A percentile compares a stretch with the other conserved stretches of the same genome.
Conservation (phyloP, 306 rosid genomes). For the Glycine soja region DNA sequence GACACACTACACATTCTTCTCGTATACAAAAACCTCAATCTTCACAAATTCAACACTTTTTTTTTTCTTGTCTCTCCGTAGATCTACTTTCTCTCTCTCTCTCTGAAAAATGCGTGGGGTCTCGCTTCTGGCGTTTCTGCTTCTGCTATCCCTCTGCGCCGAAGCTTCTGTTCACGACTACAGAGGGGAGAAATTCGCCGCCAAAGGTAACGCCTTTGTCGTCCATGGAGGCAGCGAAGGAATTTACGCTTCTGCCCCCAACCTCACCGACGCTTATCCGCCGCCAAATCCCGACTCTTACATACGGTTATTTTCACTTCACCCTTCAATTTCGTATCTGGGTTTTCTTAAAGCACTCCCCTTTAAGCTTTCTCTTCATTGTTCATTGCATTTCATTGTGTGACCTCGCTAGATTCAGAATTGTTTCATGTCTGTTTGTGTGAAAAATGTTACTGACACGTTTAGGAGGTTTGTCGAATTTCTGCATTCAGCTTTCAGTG, state of each 20-base stretch:
- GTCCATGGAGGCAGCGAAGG: slow-evolving; percentile 99
- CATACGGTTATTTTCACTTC: slow-evolving; percentile 62
- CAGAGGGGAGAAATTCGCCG: slow-evolving; percentile 60
- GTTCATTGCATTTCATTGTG: slow-evolving; percentile 16
- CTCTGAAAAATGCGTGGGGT: slow-evolving; percentile 16
- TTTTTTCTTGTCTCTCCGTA: slow-evolving; percentile 1
- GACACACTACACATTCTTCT: too few relatives aligned
- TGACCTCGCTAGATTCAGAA: slow-evolving; percentile 12
- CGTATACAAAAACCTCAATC: slow-evolving; percentile 4
- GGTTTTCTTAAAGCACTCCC: slow-evolving; percentile 15
- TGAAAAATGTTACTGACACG: not conserved
- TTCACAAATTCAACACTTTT: not conserved
- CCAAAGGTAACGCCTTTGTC: slow-evolving; percentile 89
- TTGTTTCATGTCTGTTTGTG: not conserved
- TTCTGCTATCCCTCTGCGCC: slow-evolving; percentile 43
- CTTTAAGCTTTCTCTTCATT: not conserved
- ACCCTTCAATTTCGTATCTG: slow-evolving; percentile 25
- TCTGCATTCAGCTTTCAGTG: slow-evolving; percentile 10
- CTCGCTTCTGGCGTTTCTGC: slow-evolving; percentile 48
- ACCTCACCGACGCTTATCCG: slow-evolving; percentile 43
- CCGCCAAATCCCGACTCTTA: slow-evolving; percentile 64
- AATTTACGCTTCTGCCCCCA: slow-evolving; percentile 72
- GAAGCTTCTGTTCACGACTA: slow-evolving; percentile 89
- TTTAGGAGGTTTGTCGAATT: not conserved
- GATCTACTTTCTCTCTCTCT: slow-evolving; percentile 52